These are phyloP conservation scores for Eucalyptus victrix DNA, from an alignment of 345 rosid species.

Conservation along the genomic window DNA sequence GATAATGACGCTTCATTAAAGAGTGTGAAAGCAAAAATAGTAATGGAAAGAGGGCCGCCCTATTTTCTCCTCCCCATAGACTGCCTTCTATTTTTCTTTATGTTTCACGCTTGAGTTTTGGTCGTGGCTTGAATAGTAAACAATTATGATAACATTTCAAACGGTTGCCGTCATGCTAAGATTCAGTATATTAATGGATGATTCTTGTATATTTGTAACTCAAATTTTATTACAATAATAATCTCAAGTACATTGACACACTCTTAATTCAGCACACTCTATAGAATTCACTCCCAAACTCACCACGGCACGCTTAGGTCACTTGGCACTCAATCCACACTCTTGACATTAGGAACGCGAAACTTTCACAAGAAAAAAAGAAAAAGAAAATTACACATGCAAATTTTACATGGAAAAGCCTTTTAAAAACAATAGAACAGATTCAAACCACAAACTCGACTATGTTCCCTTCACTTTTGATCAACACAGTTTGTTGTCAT, in stretches of 20 bases:
- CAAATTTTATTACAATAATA: neutral
- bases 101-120: too few species aligned
- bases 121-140: too few species aligned
- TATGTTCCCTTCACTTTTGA: neutral
- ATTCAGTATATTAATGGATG: neutral
- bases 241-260: neutral
- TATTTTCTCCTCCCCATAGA: too few species aligned
- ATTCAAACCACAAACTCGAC: neutral
- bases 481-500: neutral
- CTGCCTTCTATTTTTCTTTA: too few species aligned
- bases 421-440: neutral
- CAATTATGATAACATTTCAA: neutral
- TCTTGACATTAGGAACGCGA: too few species aligned
- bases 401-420: neutral
- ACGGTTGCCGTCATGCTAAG: neutral
- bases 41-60: too few species aligned
- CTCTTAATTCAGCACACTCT: too few species aligned
- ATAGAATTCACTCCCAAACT: neutral
- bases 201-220: neutral
- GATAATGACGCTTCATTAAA: too few species aligned
- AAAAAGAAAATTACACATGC: fast-evolving
- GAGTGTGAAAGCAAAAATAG: too few species aligned
- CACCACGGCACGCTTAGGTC: neutral
- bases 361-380: too few species aligned
- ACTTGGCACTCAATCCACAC: neutral